Evolutionary conservation across 441 rosid genomes (phyloP).

Genomic region (Populus hybrid): DNA sequence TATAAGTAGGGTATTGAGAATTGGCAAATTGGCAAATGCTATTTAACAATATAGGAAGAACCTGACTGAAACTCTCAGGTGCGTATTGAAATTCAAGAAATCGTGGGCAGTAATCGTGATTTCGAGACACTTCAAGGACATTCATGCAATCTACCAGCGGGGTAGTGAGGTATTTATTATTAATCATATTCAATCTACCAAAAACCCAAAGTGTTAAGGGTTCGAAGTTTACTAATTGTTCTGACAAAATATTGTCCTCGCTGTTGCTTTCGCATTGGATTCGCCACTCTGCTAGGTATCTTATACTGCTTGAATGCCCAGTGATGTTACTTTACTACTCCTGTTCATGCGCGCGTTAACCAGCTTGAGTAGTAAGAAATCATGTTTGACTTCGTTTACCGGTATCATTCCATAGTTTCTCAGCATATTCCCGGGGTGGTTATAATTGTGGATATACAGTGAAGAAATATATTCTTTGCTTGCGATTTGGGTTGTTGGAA

Average conservation of each 20-base stretch:
- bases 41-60: no score
- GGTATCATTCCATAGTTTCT: no score
- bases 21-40: no score
- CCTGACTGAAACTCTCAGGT: no score
- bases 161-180: background rate
- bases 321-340: background rate
- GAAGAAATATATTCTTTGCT: background rate
- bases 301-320: no score
- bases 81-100: background rate
- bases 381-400: no score
- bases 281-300: background rate
- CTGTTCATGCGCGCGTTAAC: background rate
- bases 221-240: background rate
- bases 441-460: background rate
- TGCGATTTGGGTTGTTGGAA: background rate
- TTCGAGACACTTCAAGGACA: background rate
- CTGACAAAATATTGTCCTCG: background rate
- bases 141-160: background rate
- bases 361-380: background rate
- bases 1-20: no score
- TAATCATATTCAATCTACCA: no score
- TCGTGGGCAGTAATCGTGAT: background rate
- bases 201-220: background rate
- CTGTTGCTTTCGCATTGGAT: background rate
- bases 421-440: no score